Base-by-base conservation (phyloP, 2,329 filamentous ascomycete species). In the Colletotrichum musicola region DNA sequence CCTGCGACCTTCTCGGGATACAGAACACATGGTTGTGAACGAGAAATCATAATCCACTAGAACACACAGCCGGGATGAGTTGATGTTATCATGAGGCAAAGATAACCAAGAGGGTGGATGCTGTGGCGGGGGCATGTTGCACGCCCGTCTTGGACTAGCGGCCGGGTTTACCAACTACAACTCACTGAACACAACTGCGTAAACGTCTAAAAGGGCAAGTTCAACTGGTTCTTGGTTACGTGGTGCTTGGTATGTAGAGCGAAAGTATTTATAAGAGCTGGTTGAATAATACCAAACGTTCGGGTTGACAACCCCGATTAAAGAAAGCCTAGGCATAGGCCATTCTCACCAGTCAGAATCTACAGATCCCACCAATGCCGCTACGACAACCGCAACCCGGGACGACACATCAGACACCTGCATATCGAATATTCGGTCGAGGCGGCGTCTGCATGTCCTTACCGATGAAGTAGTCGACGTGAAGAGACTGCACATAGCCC, bases 391-490 rank as follows among this genome's bases (percentile, higher is more conserved):
- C 30, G 10, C 1, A 35, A 4, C 30, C 30, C 30, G 30, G 30
- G 7, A 35, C 7, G 30, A 35, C 30, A 35, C 6, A 35, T 35
- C 30, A 35, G 30, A 35, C 30, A 10, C 30, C 30, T 7, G 46
- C 18, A 10, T 68, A 70, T 40, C 54, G 54, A 20, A 68, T 70
- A 6, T 70, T 54, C 1, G 71, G 72, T 13, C 14, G 25, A 0
- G 71, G 69, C 5, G 71, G 73, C 30, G 54, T 62, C 18, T 59
- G 25, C 72, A 74, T 74, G 6, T 53, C 68, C 2, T 71, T 57
- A 0, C 73, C 71, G 1, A 74, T 57, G 50, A 70, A 74, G 35
- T 74, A 75, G 42, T 75, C 72, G 0, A 74, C 62, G 25, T 74
- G 69, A 6, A 73, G 72, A 13, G 69, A 71, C 65, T 75, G 71